Base-by-base conservation (phyloP, 1,284 basidiomycete species). In the Tylopilus orsonianus region DNA sequence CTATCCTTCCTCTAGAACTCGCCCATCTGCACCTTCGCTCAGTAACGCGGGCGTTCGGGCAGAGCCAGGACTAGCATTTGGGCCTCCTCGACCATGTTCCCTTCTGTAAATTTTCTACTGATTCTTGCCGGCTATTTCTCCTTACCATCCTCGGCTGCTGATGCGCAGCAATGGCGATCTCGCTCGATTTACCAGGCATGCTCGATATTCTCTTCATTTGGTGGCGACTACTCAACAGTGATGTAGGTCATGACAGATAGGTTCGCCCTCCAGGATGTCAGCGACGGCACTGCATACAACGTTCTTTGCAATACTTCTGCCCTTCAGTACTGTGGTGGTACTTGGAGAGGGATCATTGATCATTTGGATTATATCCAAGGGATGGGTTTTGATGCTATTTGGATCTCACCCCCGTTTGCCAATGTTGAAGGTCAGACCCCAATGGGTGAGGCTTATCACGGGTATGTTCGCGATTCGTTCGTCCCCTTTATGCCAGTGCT, bases 351-450 rank as follows among this genome's bases (percentile, higher is more conserved):
- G 0, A 80, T 88, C 59, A 77, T 76, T 42, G 75, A 78, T 56
- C 87, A 87, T 64, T 77, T 91, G 45, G 84, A 88, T 66, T 90
- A 91, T 63, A 87, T 90, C 54, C 80, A 87, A 57, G 70, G 71
- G 52, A 81, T 88, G 75, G 88, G 88, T 9, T 87, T 89, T 57
- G 85, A 87, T 56, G 83, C 87, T 56, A 71, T 83, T 38, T 83
- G 79, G 82, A 82, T 81, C 51, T 83, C 81, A 32, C 83, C 85
- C 2, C 70, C 83, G 14, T 78, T 78, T 41, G 65, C 75, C 54
- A 90, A 90, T 59, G 73, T 86, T 43, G 82, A 87, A 46, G 78
- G 77, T 1, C 57, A 61, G 23, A 87, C 85, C 0, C 70, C 75
- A 0, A 83, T 87, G 54, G 83, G 83, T 14, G 73, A 85, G 49